These are phyloP conservation scores for Phytophthora fragariae DNA, from an alignment of 352 stramenopile species.

Conservation along the genomic window DNA sequence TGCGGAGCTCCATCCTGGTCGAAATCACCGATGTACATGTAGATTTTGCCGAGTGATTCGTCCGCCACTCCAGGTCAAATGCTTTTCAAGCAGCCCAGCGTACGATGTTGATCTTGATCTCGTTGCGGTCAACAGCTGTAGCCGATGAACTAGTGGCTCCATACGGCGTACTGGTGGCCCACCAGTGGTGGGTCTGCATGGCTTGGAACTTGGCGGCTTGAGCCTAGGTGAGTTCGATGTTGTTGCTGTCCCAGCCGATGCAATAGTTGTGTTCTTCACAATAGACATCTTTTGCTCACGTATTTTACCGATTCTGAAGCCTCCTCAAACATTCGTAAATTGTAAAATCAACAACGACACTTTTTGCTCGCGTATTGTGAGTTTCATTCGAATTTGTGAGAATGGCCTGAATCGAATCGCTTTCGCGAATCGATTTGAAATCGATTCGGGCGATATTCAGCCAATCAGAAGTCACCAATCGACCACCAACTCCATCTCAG, in stretches of 20 bases:
- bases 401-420: no score
- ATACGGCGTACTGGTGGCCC: conserved; percentile 31
- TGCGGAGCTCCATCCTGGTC: conserved; percentile 37
- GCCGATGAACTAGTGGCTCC: conserved; percentile 47
- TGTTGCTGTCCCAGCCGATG: conserved; percentile 47
- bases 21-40: conserved; percentile 42
- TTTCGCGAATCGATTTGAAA: no score
- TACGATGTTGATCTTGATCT: conserved; percentile 36
- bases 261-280: conserved; percentile 52
- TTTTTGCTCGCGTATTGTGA: no score
- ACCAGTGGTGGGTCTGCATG: conserved; percentile 25
- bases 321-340: no score
- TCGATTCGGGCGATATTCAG: no score
- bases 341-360: no score
- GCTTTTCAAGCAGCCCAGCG: conserved; percentile 26
- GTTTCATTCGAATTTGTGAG: no score
- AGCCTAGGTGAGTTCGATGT: conserved; percentile 40
- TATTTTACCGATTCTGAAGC: no score
- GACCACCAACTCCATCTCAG: no score
- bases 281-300: neutral
- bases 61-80: conserved; percentile 22
- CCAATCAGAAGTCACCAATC: no score
- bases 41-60: conserved; percentile 37
- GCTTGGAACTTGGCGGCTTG: conserved; percentile 45
- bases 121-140: conserved; percentile 29